Conservation (phyloP, 768 basidiomycete genomes). For the Russula griseocarnosa region DNA sequence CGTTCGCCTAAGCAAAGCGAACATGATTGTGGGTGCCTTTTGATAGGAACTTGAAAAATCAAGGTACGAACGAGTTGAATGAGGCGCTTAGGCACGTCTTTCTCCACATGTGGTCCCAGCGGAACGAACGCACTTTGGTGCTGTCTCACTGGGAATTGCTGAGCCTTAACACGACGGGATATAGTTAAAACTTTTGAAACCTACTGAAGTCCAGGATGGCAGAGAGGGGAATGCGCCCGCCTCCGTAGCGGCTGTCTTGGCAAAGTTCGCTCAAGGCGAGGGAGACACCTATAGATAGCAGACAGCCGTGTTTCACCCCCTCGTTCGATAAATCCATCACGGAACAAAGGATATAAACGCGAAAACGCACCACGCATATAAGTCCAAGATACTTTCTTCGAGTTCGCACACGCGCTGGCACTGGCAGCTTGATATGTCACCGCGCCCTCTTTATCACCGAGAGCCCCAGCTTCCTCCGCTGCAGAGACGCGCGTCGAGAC, state of each 20-base stretch:
- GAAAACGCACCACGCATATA: constrained; percentile 15
- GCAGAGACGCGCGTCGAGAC: background rate
- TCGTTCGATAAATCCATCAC: background rate
- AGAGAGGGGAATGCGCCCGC: constrained; percentile 9
- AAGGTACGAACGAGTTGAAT: constrained; percentile 6
- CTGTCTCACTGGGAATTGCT: constrained; percentile 15
- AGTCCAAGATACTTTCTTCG: constrained; percentile 12
- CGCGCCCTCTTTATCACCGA: background rate
- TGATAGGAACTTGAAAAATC: background rate
- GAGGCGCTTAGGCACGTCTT: constrained; percentile 20
- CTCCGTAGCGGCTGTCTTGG: constrained; percentile 11
- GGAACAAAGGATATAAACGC: background rate
- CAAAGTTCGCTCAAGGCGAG: constrained; percentile 20
- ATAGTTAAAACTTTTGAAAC: background rate
- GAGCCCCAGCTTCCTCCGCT: background rate
- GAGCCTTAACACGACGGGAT: background rate
- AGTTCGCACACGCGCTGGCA: background rate
- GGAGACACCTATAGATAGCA: background rate
- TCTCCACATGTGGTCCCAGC: constrained; percentile 13
- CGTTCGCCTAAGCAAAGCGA: constrained; percentile 7
- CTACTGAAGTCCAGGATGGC: constrained; percentile 17
- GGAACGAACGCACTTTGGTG: constrained; percentile 19
- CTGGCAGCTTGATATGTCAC: background rate
- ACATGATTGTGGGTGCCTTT: background rate
- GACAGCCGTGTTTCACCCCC: background rate